Percentiles rank a stretch among this genome's conserved stretches.
Evolutionary conservation across 305 asterid genomes (phyloP).

Genomic region (Fraxinus sp.): DNA sequence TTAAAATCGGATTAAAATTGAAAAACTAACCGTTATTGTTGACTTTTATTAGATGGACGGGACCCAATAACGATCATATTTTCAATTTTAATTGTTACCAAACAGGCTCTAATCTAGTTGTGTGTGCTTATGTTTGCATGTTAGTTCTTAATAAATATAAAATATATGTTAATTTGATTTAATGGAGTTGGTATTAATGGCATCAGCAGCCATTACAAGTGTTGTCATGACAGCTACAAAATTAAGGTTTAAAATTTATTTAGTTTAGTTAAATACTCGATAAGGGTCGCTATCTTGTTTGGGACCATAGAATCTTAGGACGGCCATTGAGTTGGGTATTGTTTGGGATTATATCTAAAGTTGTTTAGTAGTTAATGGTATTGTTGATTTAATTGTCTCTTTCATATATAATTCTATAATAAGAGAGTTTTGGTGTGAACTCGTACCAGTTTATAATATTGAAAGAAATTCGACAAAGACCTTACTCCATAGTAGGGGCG

Average conservation of each 20-base stretch:
- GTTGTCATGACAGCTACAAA: neutral
- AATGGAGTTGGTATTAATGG: conserved; percentile 67
- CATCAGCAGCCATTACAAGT: conserved; percentile 23
- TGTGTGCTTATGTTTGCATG: neutral
- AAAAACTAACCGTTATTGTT: too few relatives aligned
- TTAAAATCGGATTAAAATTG: too few relatives aligned
- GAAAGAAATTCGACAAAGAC: neutral
- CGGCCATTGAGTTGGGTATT: conserved; percentile 61
- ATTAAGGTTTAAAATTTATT: neutral
- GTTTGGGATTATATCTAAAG: conserved; percentile 56
- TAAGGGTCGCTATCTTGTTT: conserved; percentile 40
- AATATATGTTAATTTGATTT: neutral
- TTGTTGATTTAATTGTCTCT: conserved; percentile 10
- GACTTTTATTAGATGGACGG: too few relatives aligned
- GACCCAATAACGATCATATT: too few relatives aligned
- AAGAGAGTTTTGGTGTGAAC: neutral
- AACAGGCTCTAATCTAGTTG: neutral
- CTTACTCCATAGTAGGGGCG: neutral
- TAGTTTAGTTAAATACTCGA: neutral
- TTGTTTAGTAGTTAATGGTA: conserved; percentile 48
- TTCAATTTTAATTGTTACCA: too few relatives aligned
- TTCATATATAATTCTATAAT: neutral
- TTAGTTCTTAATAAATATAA: neutral
- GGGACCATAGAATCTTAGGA: conserved; percentile 75
- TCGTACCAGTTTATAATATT: neutral